These are phyloP conservation scores for Arthromyces matolae DNA, from an alignment of 768 basidiomycete genomes.

Conservation along the genomic window DNA sequence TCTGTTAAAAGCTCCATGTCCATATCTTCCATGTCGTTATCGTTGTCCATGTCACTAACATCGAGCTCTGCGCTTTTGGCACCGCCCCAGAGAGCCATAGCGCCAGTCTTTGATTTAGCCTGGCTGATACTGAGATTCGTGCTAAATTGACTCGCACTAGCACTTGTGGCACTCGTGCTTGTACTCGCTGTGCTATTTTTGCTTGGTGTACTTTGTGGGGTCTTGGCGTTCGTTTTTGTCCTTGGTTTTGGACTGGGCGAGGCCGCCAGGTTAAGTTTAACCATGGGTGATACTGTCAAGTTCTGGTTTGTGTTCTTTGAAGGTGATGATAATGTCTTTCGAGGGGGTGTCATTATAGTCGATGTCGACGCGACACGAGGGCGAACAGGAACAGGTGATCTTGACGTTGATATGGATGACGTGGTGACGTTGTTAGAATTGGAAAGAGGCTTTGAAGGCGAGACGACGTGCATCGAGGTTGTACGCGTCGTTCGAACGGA, in stretches of 20 bases:
- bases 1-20: slow-evolving; percentile 75
- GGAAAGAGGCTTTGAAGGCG: no score
- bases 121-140: not conserved
- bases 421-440: no score
- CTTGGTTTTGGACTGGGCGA: slow-evolving; percentile 38
- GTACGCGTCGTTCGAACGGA: slow-evolving; percentile 23
- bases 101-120: slow-evolving; percentile 19
- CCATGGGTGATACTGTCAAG: no score
- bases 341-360: slow-evolving; percentile 32
- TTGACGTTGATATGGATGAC: slow-evolving; percentile 13
- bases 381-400: slow-evolving; percentile 19
- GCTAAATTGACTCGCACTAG: not conserved
- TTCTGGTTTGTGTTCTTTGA: slow-evolving; percentile 23
- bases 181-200: not conserved
- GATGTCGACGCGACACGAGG: slow-evolving; percentile 38
- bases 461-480: slow-evolving; percentile 16
- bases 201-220: slow-evolving; percentile 29
- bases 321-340: slow-evolving; percentile 23
- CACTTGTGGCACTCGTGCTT: not conserved
- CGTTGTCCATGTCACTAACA: no score
- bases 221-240: slow-evolving; percentile 23
- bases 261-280: slow-evolving; percentile 37
- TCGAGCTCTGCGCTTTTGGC: no score
- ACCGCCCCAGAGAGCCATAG: slow-evolving; percentile 39
- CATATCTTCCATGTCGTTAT: slow-evolving; percentile 56